Base-by-base conservation (phyloP, 495 filamentous ascomycete species). In the Coniosporium apollinis region DNA sequence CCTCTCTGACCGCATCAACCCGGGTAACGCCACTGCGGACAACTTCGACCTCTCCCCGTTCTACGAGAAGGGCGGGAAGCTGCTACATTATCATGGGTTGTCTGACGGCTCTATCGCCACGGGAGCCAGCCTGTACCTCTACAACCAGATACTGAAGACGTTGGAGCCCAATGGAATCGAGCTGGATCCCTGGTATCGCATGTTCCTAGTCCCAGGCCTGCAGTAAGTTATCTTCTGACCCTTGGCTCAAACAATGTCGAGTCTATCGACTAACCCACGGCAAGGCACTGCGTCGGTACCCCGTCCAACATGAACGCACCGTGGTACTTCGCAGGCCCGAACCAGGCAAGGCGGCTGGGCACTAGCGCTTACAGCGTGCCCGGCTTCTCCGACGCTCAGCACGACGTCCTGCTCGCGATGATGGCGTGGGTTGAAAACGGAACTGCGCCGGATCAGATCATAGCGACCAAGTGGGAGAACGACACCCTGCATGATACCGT, bases 141-240 rank as follows among this genome's bases (percentile, higher is more conserved):
- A 57, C 37, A 44, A 47, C 5, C 55, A 58, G 17, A 62, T 73
- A 0, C 42, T 55, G 0, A 43, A 59, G 9, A 58, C 62, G 5
- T 66, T 68, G 62, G 42, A 49, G 2, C 33, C 59, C 9, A 9
- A 9, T 8, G 56, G 61, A 0, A 16, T 48, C 2, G 38, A 63
- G 0, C 47, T 74, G 8, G 71, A 77, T 39, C 56, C 60, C 1
- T 76, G 73, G 47, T 67, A 72, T 30, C 63, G 72, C 33, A 69
- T 67, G 49, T 79, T 76, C 54, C 56, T 59, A 1, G 66, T 75
- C 40, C 60, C 62, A 20, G 73, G 72, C 0, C 69, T 72, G 62
- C n/a, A n/a, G n/a, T n/a, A n/a, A n/a, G n/a, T n/a, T n/a, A n/a
- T n/a, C n/a, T n/a, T n/a, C n/a, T n/a, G n/a, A n/a, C n/a, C n/a